Conservation (phyloP, 1,139 yeast species). For the Yamadazyma diospyri region DNA sequence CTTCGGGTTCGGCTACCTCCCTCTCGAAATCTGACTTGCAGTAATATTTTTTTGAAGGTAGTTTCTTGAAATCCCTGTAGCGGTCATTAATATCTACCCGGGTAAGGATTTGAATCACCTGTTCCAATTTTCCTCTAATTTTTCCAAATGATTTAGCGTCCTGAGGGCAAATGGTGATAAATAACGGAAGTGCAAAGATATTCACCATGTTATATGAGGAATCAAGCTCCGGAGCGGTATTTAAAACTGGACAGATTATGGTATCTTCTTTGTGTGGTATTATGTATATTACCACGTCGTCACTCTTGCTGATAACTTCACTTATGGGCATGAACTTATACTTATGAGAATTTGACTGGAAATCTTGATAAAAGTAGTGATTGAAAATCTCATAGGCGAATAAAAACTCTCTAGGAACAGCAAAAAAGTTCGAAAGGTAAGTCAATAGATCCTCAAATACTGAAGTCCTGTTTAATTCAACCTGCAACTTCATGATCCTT, state of each 20-base stretch:
- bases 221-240: slow-evolving; percentile 44
- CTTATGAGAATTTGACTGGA: slow-evolving; percentile 59
- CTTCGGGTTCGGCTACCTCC: slow-evolving; percentile 1
- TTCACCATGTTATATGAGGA: slow-evolving; percentile 34
- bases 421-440: slow-evolving; percentile 54
- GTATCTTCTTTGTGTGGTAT: slow-evolving; percentile 46
- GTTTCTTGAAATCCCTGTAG: slow-evolving; percentile 19
- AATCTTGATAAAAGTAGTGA: slow-evolving; percentile 64
- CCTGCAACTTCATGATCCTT: slow-evolving; percentile 47
- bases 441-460: slow-evolving; percentile 61
- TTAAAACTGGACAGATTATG: slow-evolving; percentile 67
- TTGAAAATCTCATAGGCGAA: slow-evolving; percentile 72
- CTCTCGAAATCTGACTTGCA: slow-evolving; percentile 29
- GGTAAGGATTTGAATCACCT: slow-evolving; percentile 25
- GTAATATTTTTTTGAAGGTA: slow-evolving; percentile 20
- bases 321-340: slow-evolving; percentile 63
- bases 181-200: slow-evolving; percentile 72
- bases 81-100: slow-evolving; percentile 22
- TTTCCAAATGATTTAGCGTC: slow-evolving; percentile 46
- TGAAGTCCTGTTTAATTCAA: slow-evolving; percentile 67
- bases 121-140: slow-evolving; percentile 55
- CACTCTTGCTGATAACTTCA: slow-evolving; percentile 62
- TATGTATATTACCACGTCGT: slow-evolving; percentile 69
- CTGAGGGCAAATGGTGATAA: slow-evolving; percentile 55
- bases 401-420: slow-evolving; percentile 41